Evolutionary conservation across 1,284 basidiomycete species (phyloP), one percentile per base, ranked within the genome.

Genomic region (Apiotrichum veenhuisii): DNA sequence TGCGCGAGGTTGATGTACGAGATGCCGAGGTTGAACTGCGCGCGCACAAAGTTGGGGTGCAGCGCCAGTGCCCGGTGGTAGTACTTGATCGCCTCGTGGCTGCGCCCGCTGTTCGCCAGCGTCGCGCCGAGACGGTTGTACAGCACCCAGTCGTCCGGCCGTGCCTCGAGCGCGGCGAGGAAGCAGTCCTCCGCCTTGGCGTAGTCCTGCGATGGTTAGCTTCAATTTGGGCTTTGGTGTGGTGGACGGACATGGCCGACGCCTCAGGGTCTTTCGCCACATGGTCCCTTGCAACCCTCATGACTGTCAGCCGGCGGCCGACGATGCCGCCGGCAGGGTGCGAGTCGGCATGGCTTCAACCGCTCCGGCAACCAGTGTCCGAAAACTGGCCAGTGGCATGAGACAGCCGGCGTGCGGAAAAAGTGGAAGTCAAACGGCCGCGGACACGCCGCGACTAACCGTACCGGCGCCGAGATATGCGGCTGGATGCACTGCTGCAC

Each of bases 111-210:
- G 73, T 98, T 98, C 46, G 93, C 93, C 71, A 97, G 85, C 2
- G 94, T 98, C 18, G 95, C 95, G 17, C 95, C 95, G 26, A 98
- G 88, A 25, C 95, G 85, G 73, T 98, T 98, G 78, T 93, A 97
- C 61, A 99, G 77, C 47, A 95, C 79, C 88, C 91, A 97, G 71
- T 99, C 95, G 89, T 93, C 91, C 1, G 94, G 95, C 55, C 91
- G 83, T 48, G 91, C 87, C 20, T 85, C 85, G 56, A 98, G 78
- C 0, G 96, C 95, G 1, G 94, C 84, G 43, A 82, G 81, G 79
- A 98, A 98, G 77, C 95, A 99, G 74, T 99, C 95, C 64, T 89
- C 87, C 0, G 95, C 91, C 71, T 92, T 92, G 40, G 80, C 80
- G 70, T 93, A 98, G 54, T 98, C 91, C 87, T 91, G 64, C 5